These are phyloP conservation scores for Phanerodontia chrysosporium DNA, from an alignment of 768 basidiomycete genomes.

Conservation along the genomic window DNA sequence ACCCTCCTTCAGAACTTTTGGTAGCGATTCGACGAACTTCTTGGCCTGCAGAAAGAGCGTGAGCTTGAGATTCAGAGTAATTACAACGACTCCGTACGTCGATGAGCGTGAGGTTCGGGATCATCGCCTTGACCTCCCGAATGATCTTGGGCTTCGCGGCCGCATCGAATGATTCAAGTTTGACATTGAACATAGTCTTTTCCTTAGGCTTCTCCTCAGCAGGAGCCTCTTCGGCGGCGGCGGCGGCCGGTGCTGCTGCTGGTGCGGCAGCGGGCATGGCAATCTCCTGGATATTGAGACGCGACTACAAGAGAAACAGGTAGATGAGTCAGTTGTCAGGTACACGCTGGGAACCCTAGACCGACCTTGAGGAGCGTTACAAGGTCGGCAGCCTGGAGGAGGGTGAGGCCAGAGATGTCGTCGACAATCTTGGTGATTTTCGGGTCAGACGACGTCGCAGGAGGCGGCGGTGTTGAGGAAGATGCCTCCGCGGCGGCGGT, in stretches of 20 bases:
- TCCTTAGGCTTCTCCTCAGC: conserved; percentile 93
- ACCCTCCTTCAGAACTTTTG: conserved; percentile 92
- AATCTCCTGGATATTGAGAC: conserved; percentile 96
- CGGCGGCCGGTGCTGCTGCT: conserved; percentile 50
- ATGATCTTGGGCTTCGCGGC: conserved; percentile 94
- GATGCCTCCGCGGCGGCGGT: conserved; percentile 46
- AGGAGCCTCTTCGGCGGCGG: conserved; percentile 55
- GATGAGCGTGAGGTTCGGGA: conserved; percentile 94
- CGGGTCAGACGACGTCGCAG: conserved; percentile 49
- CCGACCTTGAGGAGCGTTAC: conserved; percentile 86
- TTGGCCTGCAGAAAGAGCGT: conserved; percentile 67
- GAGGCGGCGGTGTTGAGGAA: conserved; percentile 39
- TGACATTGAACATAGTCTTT: conserved; percentile 96
- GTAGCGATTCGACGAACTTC: conserved; percentile 96
- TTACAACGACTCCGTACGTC: conserved; percentile 58
- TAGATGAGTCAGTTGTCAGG: neutral
- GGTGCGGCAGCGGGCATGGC: conserved; percentile 81
- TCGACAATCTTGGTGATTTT: conserved; percentile 83
- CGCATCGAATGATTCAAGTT: conserved; percentile 91
- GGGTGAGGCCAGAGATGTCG: conserved; percentile 82
- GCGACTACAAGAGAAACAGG: conserved; percentile 48
- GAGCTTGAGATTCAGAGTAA: neutral
- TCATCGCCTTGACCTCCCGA: conserved; percentile 92
- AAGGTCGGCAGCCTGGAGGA: conserved; percentile 93
- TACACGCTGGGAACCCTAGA: neutral